Base-by-base conservation (phyloP, 1,284 basidiomycete genomes). In the Ceratobasidium sp. region DNA sequence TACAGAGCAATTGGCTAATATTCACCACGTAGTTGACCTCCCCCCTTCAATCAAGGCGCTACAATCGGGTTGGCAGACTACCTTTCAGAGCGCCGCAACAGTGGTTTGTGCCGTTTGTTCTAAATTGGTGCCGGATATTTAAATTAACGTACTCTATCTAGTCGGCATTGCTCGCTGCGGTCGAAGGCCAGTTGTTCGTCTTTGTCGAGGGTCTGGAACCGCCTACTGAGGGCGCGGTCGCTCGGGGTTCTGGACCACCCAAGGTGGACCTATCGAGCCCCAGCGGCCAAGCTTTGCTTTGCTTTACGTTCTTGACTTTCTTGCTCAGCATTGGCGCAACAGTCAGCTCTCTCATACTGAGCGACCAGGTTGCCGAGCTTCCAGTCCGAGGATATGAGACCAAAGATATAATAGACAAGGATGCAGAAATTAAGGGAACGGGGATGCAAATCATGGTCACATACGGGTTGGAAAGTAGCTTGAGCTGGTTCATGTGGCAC, bases 311-410 rank as follows among this genome's bases (percentile, higher is more conserved):
- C 29, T 17, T 25, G 1, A 25, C n/a, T 13, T 40, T 56, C 34
- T 56, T 56, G 10, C 42, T 56, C 12, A 56, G 54, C 29, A 25
- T 56, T 5, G 42, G 54, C 54, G 54, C 54, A 3, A 56, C 54
- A 12, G 32, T 56, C 34, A 56, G 54, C 35, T 40, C 54, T 5
- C 34, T 56, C n/a, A 20, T 56, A 20, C 54, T 56, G 3, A 56
- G 15, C 3, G 54, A 56, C 13, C 3, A 35, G 17, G 22, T 22
- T 40, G 35, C 20, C 12, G 54, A 56, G n/a, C 20, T 56, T n/a
- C n/a, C n/a, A n/a, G n/a, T n/a, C n/a, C n/a, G n/a, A n/a, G n/a
- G n/a, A n/a, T n/a, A n/a, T n/a, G n/a, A n/a, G n/a, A n/a, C n/a
- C n/a, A n/a, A n/a, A n/a, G n/a, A n/a, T n/a, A n/a, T n/a, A n/a